Evolutionary conservation across 2,329 filamentous ascomycete genomes (phyloP).

Genomic region (Didymella pinodella): DNA sequence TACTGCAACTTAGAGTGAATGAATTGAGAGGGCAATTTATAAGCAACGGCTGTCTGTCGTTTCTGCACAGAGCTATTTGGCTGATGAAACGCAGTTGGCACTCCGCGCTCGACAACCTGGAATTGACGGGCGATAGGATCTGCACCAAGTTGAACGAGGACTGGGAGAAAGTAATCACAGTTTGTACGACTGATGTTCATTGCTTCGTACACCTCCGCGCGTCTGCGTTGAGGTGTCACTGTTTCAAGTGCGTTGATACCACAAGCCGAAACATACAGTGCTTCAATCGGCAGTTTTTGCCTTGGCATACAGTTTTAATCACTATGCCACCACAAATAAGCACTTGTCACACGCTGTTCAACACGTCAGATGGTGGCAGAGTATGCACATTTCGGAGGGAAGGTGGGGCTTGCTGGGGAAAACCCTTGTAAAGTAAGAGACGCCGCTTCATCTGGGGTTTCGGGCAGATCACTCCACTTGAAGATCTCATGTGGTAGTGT

Average conservation of each 20-base stretch:
- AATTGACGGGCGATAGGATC: neutral
- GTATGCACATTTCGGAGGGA: neutral
- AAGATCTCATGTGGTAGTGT: neutral
- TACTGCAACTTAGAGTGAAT: neutral
- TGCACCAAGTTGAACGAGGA: neutral
- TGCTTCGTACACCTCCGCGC: slow-evolving; percentile 2
- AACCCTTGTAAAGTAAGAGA: neutral
- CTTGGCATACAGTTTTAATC: neutral
- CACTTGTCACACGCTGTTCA: slow-evolving; percentile 9
- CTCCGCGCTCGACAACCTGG: neutral
- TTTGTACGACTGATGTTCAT: neutral
- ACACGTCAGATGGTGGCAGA: neutral
- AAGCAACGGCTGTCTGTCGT: neutral
- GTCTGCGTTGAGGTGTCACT: neutral
- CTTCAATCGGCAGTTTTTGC: neutral
- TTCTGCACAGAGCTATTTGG: neutral
- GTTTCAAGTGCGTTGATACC: slow-evolving; percentile 4
- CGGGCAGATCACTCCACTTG: slow-evolving; percentile 4
- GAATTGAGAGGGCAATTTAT: neutral
- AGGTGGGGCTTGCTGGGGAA: neutral
- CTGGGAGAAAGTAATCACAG: neutral
- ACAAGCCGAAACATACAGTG: slow-evolving; percentile 1
- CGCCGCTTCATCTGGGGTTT: slow-evolving; percentile 14
- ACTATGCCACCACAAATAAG: neutral
- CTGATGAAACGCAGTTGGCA: neutral